phyloP scores from a whole-genome alignment of 306 rosid genomes.

The Sechiopsis laciniata region DNA sequence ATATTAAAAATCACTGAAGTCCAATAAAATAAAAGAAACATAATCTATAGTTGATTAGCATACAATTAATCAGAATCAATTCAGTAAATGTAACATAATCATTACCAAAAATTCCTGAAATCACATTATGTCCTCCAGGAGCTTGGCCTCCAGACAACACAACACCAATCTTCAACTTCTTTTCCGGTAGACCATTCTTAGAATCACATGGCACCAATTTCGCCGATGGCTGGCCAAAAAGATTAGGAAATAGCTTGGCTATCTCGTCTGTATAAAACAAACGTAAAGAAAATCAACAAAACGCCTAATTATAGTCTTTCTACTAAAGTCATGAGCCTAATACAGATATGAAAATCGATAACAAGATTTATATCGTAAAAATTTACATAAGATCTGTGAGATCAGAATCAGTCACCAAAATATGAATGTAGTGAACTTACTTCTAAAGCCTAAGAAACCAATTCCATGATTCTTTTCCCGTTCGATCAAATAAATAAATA shows the following conservation, averaged over 20 bases:
- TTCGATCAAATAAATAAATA: not conserved
- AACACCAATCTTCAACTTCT: constrained; percentile 79
- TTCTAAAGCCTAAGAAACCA: not conserved
- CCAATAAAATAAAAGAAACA: not conserved
- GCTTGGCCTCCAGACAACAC: constrained; percentile 98
- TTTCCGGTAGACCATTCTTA: constrained; percentile 19
- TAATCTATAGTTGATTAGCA: not conserved
- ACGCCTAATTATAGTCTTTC: not conserved
- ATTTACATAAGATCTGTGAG: constrained; percentile 1
- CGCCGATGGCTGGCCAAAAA: constrained; percentile 90
- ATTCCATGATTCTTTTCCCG: not conserved
- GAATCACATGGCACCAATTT: constrained; percentile 44
- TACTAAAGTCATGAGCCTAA: not conserved
- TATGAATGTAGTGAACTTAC: not conserved
- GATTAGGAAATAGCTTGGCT: constrained; percentile 73
- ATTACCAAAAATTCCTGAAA: constrained; percentile 80
- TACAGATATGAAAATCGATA: not conserved
- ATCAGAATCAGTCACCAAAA: constrained; percentile 13
- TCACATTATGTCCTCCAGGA: constrained; percentile 98
- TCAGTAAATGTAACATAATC: not conserved
- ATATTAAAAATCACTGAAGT: not conserved
- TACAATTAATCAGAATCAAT: not conserved
- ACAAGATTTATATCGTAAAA: not conserved
- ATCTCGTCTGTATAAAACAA: constrained; percentile 56
- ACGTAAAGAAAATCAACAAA: constrained; percentile 8